Percentiles rank a stretch among this genome's conserved stretches.
Conservation (phyloP, 495 filamentous ascomycete genomes). For the Xylaria venustula region DNA sequence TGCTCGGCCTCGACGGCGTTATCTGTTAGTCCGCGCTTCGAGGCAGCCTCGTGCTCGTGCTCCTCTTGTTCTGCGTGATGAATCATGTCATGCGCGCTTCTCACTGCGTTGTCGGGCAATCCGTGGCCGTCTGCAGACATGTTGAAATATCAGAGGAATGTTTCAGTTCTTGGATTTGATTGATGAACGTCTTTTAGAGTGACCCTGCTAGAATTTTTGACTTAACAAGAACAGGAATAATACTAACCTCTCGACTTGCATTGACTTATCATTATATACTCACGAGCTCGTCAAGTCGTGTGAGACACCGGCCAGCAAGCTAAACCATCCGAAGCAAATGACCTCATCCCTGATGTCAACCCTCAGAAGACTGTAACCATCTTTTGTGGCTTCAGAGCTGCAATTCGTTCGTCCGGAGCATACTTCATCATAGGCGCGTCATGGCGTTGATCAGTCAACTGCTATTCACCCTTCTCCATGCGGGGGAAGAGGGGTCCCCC, state of each 20-base stretch:
- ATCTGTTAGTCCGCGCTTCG: conserved; percentile 27
- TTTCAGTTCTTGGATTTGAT: background rate
- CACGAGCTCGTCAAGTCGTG: background rate
- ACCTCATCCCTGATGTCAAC: conserved; percentile 12
- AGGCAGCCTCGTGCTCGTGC: conserved; percentile 30
- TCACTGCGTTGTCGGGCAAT: conserved; percentile 24
- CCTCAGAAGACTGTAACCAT: background rate
- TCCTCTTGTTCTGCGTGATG: conserved; percentile 35
- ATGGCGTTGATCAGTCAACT: conserved; percentile 7
- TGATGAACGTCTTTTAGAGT: background rate
- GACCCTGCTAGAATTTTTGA: background rate
- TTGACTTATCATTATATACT: conserved; percentile 2
- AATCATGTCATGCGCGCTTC: conserved; percentile 31
- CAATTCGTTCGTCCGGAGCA: background rate
- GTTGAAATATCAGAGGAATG: conserved; percentile 14
- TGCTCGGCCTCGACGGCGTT: conserved; percentile 29
- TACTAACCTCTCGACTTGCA: too few species aligned
- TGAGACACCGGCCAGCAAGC: background rate
- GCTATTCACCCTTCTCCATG: background rate
- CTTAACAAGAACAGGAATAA: background rate
- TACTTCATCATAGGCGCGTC: conserved; percentile 13
- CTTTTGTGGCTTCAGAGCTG: background rate
- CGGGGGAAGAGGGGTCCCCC: conserved; percentile 1
- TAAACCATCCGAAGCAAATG: background rate
- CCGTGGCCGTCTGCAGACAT: conserved; percentile 30